Conservation (phyloP, 441 rosid genomes). For the Metrosideros polymorpha region DNA sequence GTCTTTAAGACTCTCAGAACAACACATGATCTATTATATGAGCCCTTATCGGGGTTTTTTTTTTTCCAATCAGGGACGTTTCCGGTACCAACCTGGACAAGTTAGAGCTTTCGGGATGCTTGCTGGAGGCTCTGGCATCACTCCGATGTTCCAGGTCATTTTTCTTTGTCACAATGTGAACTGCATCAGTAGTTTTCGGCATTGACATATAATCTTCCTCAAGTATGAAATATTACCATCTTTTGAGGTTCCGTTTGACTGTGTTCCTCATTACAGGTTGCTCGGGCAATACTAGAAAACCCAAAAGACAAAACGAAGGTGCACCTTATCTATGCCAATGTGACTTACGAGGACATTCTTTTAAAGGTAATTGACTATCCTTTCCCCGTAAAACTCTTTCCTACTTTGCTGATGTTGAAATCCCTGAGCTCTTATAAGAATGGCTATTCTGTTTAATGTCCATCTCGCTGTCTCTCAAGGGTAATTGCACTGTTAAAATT, state of each 20-base stretch:
- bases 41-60: background rate
- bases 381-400: background rate
- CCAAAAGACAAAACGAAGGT: conserved; percentile 70
- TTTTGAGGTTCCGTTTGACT: background rate
- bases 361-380: conserved; percentile 37
- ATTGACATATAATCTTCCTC: background rate
- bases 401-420: background rate
- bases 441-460: background rate
- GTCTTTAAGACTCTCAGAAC: background rate
- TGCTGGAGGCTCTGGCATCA: conserved; percentile 97
- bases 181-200: background rate
- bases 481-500: background rate
- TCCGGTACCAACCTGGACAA: conserved; percentile 72
- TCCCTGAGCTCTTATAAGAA: background rate
- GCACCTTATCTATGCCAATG: conserved; percentile 85
- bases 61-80: conserved; percentile 53
- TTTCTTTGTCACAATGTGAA: background rate
- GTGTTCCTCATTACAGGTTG: conserved; percentile 38
- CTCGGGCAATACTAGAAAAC: conserved; percentile 77
- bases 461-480: background rate
- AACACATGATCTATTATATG: background rate
- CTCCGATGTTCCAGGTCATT: conserved; percentile 95
- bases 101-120: conserved; percentile 92
- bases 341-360: conserved; percentile 73
- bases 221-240: background rate